phyloP scores from a whole-genome alignment of 2,329 filamentous ascomycete genomes.

The Ceratocystis cacaofunesta region DNA sequence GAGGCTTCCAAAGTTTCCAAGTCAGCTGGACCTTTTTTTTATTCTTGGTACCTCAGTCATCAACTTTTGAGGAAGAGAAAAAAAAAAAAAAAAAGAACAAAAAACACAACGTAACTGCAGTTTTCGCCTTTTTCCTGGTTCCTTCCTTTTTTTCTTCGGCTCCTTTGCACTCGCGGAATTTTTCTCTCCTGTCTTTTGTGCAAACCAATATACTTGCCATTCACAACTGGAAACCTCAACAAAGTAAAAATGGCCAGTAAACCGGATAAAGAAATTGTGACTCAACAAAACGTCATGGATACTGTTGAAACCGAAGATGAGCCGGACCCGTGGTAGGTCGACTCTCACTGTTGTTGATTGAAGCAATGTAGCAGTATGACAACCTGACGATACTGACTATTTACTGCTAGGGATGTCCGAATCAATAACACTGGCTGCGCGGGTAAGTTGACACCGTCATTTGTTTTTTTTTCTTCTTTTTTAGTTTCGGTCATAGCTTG shows the following conservation, averaged over 20 bases:
- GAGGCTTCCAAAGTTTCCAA: not conserved
- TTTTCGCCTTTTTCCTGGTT: not conserved
- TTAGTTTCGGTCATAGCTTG: not conserved
- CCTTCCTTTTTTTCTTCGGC: not conserved
- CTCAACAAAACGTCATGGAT: conserved; percentile 19
- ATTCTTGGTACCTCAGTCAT: not conserved
- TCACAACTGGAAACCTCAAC: not conserved
- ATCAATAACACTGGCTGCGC: conserved; percentile 94
- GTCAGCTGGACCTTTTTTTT: not conserved
- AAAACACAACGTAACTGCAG: not conserved
- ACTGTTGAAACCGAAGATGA: conserved; percentile 58
- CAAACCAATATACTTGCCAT: not conserved
- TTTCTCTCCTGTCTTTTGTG: not conserved
- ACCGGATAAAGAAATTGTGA: conserved; percentile 23
- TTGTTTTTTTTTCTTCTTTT: too few species aligned
- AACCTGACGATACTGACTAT: not conserved
- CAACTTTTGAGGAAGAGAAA: not conserved
- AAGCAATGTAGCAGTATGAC: not conserved
- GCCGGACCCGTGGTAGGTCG: conserved; percentile 75
- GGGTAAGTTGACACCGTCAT: conserved; percentile 37
- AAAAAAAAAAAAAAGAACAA: too few species aligned
- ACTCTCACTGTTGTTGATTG: not conserved
- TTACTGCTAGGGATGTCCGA: conserved; percentile 59
- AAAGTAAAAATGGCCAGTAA: conserved; percentile 22
- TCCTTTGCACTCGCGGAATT: not conserved